Evolutionary conservation across 345 rosid species (phyloP).

Genomic region (Stellera chamaejasme): DNA sequence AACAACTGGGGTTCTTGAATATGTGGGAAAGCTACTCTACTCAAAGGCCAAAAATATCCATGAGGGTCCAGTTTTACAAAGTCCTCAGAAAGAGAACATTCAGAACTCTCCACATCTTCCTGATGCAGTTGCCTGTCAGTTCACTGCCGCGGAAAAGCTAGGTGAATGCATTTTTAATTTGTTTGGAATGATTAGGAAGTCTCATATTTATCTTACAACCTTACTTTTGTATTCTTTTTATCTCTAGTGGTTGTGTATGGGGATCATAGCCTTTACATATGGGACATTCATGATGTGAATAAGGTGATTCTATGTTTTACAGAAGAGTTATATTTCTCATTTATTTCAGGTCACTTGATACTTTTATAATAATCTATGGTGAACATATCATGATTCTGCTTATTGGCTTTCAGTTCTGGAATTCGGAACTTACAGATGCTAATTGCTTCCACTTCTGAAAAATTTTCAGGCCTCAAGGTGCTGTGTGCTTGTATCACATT

Average conservation of each 20-base stretch:
- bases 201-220: not conserved
- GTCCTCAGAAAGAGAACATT: slow-evolving; percentile 18
- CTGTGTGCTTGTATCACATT: slow-evolving; percentile 59
- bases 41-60: slow-evolving; percentile 35
- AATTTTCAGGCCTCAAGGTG: slow-evolving; percentile 52
- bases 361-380: too few relatives aligned
- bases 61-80: slow-evolving; percentile 9
- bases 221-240: slow-evolving; percentile 13
- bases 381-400: too few relatives aligned
- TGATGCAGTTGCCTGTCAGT: slow-evolving; percentile 83
- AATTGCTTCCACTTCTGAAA: slow-evolving; percentile 7
- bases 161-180: slow-evolving; percentile 30
- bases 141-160: slow-evolving; percentile 49
- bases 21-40: slow-evolving; percentile 41
- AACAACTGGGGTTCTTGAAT: slow-evolving; percentile 29
- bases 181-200: slow-evolving; percentile 3
- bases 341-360: slow-evolving; percentile 2
- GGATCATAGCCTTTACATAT: slow-evolving; percentile 64
- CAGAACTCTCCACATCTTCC: slow-evolving; percentile 28
- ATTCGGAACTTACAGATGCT: not conserved
- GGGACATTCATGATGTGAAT: slow-evolving; percentile 58
- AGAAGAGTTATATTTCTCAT: slow-evolving; percentile 7
- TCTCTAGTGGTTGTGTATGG: slow-evolving; percentile 67
- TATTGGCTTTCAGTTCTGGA: not conserved
- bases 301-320: slow-evolving; percentile 33